A percentile compares a stretch with the other conserved stretches of the same genome.
Evolutionary conservation across 768 basidiomycete species (phyloP).

Genomic region (Tricholoma sp.): DNA sequence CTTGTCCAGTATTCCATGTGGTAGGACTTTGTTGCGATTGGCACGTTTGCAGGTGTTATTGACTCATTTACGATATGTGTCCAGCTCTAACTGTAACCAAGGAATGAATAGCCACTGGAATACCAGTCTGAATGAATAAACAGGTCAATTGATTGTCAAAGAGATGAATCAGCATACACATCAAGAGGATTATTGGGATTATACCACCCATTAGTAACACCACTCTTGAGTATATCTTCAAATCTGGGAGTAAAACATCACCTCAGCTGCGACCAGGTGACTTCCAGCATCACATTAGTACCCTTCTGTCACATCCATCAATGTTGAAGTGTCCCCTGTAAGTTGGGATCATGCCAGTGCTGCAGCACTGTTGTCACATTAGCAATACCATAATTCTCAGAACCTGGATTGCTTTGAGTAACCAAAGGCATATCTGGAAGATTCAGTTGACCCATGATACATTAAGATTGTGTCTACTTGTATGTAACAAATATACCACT

Average conservation of each 20-base stretch:
- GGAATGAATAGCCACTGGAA: slow-evolving; percentile 34
- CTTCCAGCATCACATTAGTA: slow-evolving; percentile 35
- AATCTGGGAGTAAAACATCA: slow-evolving; percentile 30
- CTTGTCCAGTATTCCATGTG: not conserved
- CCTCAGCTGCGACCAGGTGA: slow-evolving; percentile 30
- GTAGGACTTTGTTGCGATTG: not conserved
- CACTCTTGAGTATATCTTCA: slow-evolving; percentile 28
- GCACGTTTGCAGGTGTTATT: not conserved
- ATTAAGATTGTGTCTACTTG: too few relatives aligned
- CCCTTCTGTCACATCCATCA: slow-evolving; percentile 25
- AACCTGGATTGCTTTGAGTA: slow-evolving; percentile 31
- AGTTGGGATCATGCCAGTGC: slow-evolving; percentile 24
- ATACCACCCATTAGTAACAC: slow-evolving; percentile 25
- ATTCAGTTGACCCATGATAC: too few relatives aligned
- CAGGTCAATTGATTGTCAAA: not conserved
- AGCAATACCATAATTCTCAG: slow-evolving; percentile 31
- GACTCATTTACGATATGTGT: not conserved
- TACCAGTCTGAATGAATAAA: slow-evolving; percentile 12
- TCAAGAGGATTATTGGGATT: slow-evolving; percentile 13
- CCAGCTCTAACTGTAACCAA: slow-evolving; percentile 26
- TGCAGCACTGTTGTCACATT: slow-evolving; percentile 30
- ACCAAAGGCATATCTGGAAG: slow-evolving; percentile 27
- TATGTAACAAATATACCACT: slow-evolving; percentile 7
- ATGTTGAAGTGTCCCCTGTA: slow-evolving; percentile 31
- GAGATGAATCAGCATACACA: not conserved